Evolutionary conservation across 2,329 filamentous ascomycete species (phyloP).

Genomic region (Sarocladiaceae sp.): DNA sequence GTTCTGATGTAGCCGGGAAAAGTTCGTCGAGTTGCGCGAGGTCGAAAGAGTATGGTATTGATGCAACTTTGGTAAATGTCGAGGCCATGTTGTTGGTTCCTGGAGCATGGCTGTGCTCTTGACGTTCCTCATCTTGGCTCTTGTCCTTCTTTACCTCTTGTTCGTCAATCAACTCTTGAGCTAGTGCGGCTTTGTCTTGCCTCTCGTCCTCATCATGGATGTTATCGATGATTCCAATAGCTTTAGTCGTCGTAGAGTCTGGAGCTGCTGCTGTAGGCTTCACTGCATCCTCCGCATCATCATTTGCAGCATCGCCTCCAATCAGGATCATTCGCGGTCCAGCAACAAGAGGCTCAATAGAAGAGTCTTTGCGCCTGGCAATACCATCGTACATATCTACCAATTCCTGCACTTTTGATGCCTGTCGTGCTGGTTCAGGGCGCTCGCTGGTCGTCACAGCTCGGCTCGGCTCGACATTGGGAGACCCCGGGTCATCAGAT

Average conservation of each 20-base stretch:
- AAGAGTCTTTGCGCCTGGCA: constrained; percentile 16
- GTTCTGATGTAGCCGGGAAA: constrained; percentile 20
- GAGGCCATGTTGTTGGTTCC: background rate
- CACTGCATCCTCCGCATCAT: constrained; percentile 3
- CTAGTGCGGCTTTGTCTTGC: background rate
- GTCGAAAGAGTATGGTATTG: constrained; percentile 24
- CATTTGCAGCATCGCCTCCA: background rate
- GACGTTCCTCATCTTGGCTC: background rate
- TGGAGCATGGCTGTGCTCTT: too few species aligned
- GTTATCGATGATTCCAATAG: background rate
- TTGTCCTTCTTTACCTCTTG: background rate
- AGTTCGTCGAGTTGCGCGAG: constrained; percentile 26
- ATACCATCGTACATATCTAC: constrained; percentile 46
- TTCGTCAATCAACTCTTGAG: too few species aligned
- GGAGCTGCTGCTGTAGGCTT: background rate
- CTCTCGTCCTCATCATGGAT: background rate
- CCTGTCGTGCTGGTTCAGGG: constrained; percentile 18
- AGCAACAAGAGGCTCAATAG: constrained; percentile 4
- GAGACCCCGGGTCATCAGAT: constrained; percentile 14
- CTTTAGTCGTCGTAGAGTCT: background rate
- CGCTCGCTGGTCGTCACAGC: constrained; percentile 13
- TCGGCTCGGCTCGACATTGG: constrained; percentile 14
- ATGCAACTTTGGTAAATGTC: constrained; percentile 10
- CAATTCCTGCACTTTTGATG: constrained; percentile 43
- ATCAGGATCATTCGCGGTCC: constrained; percentile 1